Percentiles rank a stretch among this genome's conserved stretches.
These are phyloP conservation scores for Monosporascus sp. DNA, from an alignment of 2,329 filamentous ascomycete species.

Conservation along the genomic window DNA sequence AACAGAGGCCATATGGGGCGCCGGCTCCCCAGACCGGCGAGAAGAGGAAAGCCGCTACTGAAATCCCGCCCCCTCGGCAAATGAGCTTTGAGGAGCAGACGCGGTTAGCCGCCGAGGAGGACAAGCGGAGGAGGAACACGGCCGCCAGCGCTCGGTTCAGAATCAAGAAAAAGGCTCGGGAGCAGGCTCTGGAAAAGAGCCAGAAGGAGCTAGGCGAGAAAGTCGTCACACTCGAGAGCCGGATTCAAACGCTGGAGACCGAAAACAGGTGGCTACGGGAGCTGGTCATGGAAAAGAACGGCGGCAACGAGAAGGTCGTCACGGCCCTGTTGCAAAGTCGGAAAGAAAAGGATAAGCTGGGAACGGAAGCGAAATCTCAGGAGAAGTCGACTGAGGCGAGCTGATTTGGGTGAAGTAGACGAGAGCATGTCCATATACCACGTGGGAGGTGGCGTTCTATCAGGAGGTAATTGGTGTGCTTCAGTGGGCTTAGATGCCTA, in stretches of 20 bases:
- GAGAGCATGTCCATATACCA: no score
- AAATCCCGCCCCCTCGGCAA: slow-evolving; percentile 35
- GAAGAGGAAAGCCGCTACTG: slow-evolving; percentile 42
- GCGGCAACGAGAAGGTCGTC: slow-evolving; percentile 49
- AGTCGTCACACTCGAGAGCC: slow-evolving; percentile 65
- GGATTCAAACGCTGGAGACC: slow-evolving; percentile 61
- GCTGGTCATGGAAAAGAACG: slow-evolving; percentile 80
- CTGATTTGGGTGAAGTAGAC: slow-evolving; percentile 8
- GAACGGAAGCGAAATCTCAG: slow-evolving; percentile 19
- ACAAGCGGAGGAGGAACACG: slow-evolving; percentile 85
- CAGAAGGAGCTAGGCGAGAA: slow-evolving; percentile 82
- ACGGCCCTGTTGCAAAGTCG: slow-evolving; percentile 40
- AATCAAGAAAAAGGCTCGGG: slow-evolving; percentile 93
- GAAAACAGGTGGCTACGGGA: slow-evolving; percentile 43
- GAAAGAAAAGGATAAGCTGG: slow-evolving; percentile 36
- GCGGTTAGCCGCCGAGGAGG: slow-evolving; percentile 74
- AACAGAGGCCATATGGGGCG: slow-evolving; percentile 31
- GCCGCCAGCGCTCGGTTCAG: slow-evolving; percentile 85
- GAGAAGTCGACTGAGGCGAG: slow-evolving; percentile 12
- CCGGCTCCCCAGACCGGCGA: slow-evolving; percentile 29
- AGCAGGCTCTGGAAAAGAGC: slow-evolving; percentile 76
- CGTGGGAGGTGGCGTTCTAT: no score
- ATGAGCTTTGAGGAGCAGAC: slow-evolving; percentile 65
- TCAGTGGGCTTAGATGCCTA: no score
- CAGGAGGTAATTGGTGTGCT: no score